A percentile compares a stretch with the other conserved stretches of the same genome.
Conservation (phyloP, 2,329 filamentous ascomycete species). For the Stachybotrys echinatus region DNA sequence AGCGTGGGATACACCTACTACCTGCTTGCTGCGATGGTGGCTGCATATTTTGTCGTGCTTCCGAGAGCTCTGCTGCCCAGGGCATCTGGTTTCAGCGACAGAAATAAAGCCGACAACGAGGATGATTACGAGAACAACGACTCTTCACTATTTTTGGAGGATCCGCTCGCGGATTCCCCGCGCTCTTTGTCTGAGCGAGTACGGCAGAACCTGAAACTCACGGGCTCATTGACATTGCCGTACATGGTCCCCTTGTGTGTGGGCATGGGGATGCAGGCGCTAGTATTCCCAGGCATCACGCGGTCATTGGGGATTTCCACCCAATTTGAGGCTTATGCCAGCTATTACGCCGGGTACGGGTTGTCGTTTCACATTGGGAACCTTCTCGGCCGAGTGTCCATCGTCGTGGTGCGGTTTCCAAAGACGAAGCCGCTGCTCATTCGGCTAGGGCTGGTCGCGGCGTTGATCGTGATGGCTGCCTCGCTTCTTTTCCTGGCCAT, state of each 20-base stretch:
- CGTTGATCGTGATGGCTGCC: conserved; percentile 13
- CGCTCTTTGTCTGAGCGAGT: conserved; percentile 7
- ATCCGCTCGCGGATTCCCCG: conserved; percentile 17
- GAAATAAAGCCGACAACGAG: conserved; percentile 3
- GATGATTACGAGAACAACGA: conserved; percentile 10
- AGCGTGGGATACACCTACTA: conserved; percentile 20
- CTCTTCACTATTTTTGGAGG: conserved; percentile 34
- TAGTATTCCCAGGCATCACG: conserved; percentile 21
- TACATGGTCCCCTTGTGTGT: conserved; percentile 20
- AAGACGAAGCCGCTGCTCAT: conserved; percentile 7
- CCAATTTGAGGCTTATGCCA: conserved; percentile 17
- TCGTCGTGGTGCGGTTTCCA: conserved; percentile 10
- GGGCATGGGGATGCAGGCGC: conserved; percentile 14
- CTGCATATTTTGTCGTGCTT: conserved; percentile 21
- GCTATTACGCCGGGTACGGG: conserved; percentile 20
- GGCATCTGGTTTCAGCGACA: conserved; percentile 9
- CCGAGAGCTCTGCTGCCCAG: conserved; percentile 10
- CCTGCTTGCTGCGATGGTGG: conserved; percentile 17
- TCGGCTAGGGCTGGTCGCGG: conserved; percentile 5
- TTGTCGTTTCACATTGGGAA: conserved; percentile 22
- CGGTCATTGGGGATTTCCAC: conserved; percentile 17
- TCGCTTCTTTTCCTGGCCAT: conserved; percentile 14
- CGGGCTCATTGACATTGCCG: conserved; percentile 10
- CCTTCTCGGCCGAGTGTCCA: conserved; percentile 16
- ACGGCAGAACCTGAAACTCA: conserved; percentile 9